Evolutionary conservation across 257 asterid genomes (phyloP), one percentile per base, ranked within the genome.

Genomic region (Nicotiana benthamiana): DNA sequence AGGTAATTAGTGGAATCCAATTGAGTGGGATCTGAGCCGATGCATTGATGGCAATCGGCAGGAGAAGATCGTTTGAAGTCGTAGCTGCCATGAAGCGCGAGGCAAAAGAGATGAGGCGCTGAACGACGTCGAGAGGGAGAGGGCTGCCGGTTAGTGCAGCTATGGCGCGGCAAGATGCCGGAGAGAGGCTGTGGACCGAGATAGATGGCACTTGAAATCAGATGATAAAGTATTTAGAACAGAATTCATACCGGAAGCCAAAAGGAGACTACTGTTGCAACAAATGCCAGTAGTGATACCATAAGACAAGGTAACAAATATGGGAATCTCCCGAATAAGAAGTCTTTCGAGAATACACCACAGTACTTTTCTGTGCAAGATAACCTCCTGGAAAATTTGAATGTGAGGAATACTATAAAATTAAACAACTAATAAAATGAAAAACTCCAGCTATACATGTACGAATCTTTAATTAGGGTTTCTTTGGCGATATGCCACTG

Each of bases 231-330:
- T 62, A 46, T 46, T 12, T 7, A 59, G 61, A 83, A 52, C 17
- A 75, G 65, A 79, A 81, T 65, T 81, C 84, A n/a, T 92, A 92
- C 98, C 86, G 98, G 98, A 80, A 93, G 90, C 93, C 94, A 91
- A 84, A 84, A 89, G 83, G 91, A 91, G 24, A 83, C 80, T 34
- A 91, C 24, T 6, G 88, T 75, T 22, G 91, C 96, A 48, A 81
- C 17, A 32, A 85, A 85, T 56, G 93, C 88, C 62, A 90, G 86
- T 34, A 87, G 60, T 36, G 97, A 93, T 80, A 83, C 89, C 72
- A 88, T 67, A 65, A 92, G 85, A 81, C 97, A 93, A 48, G 98
- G 98, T 77, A 93, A 85, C 83, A 92, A 88, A 82, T 92, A 93
- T 26, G 98, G 98, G 79, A 93, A 93, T 75, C 97, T 91, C 28